A percentile compares a stretch with the other conserved stretches of the same genome.
Evolutionary conservation across 1,284 basidiomycete genomes (phyloP).

Genomic region (Sporisorium scitamineum): DNA sequence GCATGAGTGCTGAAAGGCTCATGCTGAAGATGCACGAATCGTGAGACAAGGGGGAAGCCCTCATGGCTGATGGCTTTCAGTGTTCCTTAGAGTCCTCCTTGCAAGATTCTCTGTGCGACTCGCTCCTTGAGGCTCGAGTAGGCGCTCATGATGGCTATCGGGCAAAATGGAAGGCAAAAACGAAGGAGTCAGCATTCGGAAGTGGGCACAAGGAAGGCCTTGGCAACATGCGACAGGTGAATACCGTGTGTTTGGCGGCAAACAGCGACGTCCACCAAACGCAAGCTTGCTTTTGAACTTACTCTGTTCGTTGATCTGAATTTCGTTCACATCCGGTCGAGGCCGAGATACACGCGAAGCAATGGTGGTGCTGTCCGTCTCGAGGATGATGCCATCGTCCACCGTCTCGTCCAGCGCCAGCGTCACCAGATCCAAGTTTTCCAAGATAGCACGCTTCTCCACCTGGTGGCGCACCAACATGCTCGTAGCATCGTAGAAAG

Average conservation of each 20-base stretch:
- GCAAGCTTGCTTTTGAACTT: constrained; percentile 22
- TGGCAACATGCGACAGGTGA: background rate
- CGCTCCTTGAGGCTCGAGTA: constrained; percentile 67
- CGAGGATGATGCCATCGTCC: constrained; percentile 97
- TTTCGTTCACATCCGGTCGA: constrained; percentile 90
- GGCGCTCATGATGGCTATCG: constrained; percentile 67
- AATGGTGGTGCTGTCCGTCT: constrained; percentile 94
- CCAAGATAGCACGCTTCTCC: constrained; percentile 93
- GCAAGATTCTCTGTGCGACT: constrained; percentile 64
- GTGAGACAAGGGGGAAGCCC: no score
- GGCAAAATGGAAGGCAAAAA: background rate
- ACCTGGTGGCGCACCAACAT: constrained; percentile 85
- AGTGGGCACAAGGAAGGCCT: background rate
- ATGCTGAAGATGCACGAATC: background rate
- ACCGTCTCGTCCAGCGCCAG: constrained; percentile 96
- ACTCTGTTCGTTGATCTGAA: constrained; percentile 96
- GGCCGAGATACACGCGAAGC: constrained; percentile 93
- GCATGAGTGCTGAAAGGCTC: background rate
- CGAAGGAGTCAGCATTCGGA: constrained; percentile 70
- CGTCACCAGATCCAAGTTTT: constrained; percentile 92
- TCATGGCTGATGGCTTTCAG: no score
- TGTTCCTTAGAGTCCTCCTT: constrained; percentile 51
- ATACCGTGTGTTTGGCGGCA: background rate
- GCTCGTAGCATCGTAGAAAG: constrained; percentile 86
- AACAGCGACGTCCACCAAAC: background rate